Base-by-base conservation (phyloP, 75 land plant genomes). In the Pseudotsuga menziesii region DNA sequence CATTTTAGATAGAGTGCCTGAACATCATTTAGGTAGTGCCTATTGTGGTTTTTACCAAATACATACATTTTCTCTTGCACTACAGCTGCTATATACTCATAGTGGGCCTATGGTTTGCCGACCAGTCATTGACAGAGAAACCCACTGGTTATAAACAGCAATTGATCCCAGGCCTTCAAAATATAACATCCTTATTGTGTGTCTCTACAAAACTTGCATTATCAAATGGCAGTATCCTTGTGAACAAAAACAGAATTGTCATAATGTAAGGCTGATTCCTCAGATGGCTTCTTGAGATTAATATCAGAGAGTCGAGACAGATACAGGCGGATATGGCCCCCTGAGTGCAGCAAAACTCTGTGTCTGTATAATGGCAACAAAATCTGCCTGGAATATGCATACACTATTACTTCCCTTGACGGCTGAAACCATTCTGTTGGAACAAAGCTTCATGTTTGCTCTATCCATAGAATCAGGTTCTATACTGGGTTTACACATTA, bases 51-150 rank as follows among this genome's bases (percentile, higher is more conserved):
- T 75, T 98, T 98, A 74, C 98, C 99, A 84, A 86, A 85, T 48
- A 97, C 80, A 71, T 89, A 97, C 93, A 97, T 88, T 83, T 89
- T 97, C 29, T 89, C 95, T 63, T 91, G 89, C 60, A 97, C 74
- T 61, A 92, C 83, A 71, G 93, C 96, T 64, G 99, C 98, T 80
- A 92, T 98, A 86, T 97, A 98, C 98, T 97, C 91, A 83, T 97
- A 97, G 67, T 95, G 90, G 2, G 94, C 78, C 75, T 83, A 85
- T 7, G 98, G 99, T 39, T 39, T 82, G 84, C 56, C 89, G 91
- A n/a, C 98, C 99, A 85, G 93, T 88, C 26, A 97, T 81, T 58
- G 89, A 52, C 72, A 89, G 89, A 66, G 98, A 79, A 73, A 84
- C 77, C 99, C 99, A 97, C 70, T 94, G 85, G 84, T 94, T 87